Evolutionary conservation across 2,329 filamentous ascomycete species (phyloP), one percentile per base, ranked within the genome.

Genomic region (Ophiostoma perfectum): DNA sequence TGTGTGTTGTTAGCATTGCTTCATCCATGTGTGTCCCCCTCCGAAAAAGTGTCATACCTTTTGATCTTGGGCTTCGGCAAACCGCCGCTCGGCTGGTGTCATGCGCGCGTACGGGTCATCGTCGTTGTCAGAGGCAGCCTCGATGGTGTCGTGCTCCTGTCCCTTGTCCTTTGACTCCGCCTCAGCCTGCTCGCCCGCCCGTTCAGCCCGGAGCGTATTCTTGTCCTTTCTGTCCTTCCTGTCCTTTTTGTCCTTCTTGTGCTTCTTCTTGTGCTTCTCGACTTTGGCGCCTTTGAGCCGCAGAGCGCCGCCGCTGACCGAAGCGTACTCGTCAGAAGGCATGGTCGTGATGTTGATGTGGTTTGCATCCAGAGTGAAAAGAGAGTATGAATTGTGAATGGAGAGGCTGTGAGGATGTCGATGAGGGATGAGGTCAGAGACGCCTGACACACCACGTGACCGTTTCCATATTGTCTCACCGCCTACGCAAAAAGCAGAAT

Each of bases 21-120:
- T 27, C 27, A 27, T 27, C 27, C 2, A 27, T 27, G 49, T 55
- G 18, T 27, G 49, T 55, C n/a, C n/a, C n/a, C n/a, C n/a, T n/a
- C 14, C 27, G 8, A 27, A 47, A 18, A 27, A 66, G 38, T 14
- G 4, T 8, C 45, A 49, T 18, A 72, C 91, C 81, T 92, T 86
- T 80, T 92, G 95, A 77, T 87, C 85, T 77, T 90, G 87, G 74
- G 86, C 84, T 80, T 98, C 94, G 73, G 96, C 92, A 74, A 95
- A 87, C 62, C 88, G 84, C 73, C 84, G 83, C 80, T 99, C 92
- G 1, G 93, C 87, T 71, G 96, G 92, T 0, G 94, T 98, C 82
- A 96, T 97, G 70, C 76, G 78, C 14, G 70, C n/a, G 71, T 72
- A 72, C 58, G 72, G 73, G 69, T 73, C 72, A 11, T 65, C 55